Evolutionary conservation across 2,329 filamentous ascomycete species (phyloP).

Genomic region (Epichloe sp.): DNA sequence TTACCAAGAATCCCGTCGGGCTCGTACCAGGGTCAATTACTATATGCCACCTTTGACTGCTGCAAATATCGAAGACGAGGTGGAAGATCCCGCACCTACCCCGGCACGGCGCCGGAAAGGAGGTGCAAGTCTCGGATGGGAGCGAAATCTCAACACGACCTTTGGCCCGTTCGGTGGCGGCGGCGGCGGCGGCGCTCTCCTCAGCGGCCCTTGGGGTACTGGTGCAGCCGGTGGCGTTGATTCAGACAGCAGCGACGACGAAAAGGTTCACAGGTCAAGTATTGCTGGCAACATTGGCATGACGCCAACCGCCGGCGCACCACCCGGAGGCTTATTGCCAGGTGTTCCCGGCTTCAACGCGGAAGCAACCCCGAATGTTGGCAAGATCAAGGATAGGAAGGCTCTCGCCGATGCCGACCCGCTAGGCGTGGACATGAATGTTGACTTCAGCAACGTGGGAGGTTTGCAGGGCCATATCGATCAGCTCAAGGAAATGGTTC

Average conservation of each 20-base stretch:
- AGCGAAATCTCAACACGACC: conserved; percentile 76
- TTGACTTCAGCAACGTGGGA: conserved; percentile 90
- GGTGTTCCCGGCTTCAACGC: conserved; percentile 26
- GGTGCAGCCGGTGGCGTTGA: conserved; percentile 69
- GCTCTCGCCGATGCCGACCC: conserved; percentile 88
- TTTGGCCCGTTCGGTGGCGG: conserved; percentile 88
- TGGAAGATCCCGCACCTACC: conserved; percentile 52
- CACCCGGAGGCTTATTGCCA: conserved; percentile 29
- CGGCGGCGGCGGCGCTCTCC: conserved; percentile 55
- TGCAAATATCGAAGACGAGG: conserved; percentile 57
- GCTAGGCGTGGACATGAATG: conserved; percentile 79
- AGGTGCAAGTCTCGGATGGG: conserved; percentile 49
- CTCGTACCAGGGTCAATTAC: conserved; percentile 62
- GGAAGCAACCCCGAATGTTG: conserved; percentile 61
- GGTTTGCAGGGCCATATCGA: conserved; percentile 90
- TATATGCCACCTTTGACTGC: conserved; percentile 60
- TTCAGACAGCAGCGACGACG: conserved; percentile 94
- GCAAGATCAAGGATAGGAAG: conserved; percentile 87
- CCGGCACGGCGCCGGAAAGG: conserved; percentile 54
- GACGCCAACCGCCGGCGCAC: conserved; percentile 40
- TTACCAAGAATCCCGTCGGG: conserved; percentile 43
- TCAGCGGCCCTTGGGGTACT: conserved; percentile 61
- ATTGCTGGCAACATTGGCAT: conserved; percentile 47
- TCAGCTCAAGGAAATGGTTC: conserved; percentile 97
- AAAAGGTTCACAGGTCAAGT: conserved; percentile 52